A percentile compares a stretch with the other conserved stretches of the same genome.
Conservation (phyloP, 108 stramenopile species). For the Epithemia pelagica region DNA sequence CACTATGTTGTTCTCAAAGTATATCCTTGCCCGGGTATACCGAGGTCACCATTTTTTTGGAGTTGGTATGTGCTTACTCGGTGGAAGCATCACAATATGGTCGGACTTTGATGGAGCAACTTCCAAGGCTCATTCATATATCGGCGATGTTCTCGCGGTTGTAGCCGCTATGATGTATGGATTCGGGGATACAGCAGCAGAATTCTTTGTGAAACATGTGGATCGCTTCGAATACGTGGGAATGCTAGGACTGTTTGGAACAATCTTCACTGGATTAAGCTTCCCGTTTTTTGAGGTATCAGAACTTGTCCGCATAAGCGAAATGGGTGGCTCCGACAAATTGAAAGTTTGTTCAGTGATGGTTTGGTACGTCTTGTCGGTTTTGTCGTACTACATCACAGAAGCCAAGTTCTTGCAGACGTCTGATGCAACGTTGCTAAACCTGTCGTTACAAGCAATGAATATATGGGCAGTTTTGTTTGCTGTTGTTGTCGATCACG, state of each 20-base stretch:
- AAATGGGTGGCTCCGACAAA: conserved; percentile 4
- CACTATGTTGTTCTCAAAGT: conserved; percentile 67
- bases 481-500: conserved; percentile 23
- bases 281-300: conserved; percentile 33
- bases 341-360: conserved; percentile 19
- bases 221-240: conserved; percentile 67
- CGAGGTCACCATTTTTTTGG: conserved; percentile 34
- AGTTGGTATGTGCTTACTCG: conserved; percentile 36
- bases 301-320: conserved; percentile 11
- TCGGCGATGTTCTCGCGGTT: conserved; percentile 57
- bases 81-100: conserved; percentile 33
- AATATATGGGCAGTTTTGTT: conserved; percentile 71
- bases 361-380: conserved; percentile 35
- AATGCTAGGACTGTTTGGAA: conserved; percentile 69
- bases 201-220: conserved; percentile 49
- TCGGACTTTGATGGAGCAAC: conserved; percentile 20
- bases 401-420: conserved; percentile 43
- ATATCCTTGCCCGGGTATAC: conserved; percentile 41
- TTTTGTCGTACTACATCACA: conserved; percentile 41
- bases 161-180: conserved; percentile 52
- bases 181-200: conserved; percentile 54
- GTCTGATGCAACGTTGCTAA: conserved; percentile 68
- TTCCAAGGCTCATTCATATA: conserved; percentile 4
- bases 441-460: conserved; percentile 54
- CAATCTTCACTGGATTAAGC: conserved; percentile 33